phyloP scores from a whole-genome alignment of 768 basidiomycete genomes.

The Xerocomellus amylosporus region DNA sequence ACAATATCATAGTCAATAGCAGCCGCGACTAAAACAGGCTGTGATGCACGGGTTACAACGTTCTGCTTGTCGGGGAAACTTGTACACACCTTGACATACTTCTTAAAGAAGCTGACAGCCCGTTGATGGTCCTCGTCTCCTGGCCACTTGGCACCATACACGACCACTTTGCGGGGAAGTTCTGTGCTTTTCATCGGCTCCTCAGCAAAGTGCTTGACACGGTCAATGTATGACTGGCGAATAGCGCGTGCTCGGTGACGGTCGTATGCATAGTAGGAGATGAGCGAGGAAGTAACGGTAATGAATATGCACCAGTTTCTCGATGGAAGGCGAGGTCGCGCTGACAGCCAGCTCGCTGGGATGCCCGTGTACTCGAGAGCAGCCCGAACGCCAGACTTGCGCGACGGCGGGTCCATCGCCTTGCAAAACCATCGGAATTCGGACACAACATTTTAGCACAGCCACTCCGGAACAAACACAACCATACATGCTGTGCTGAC shows the following conservation, averaged over 20 bases:
- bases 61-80: conserved; percentile 8
- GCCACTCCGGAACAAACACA: conserved; percentile 25
- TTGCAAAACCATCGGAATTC: conserved; percentile 13
- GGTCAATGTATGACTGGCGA: conserved; percentile 72
- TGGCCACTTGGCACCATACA: conserved; percentile 89
- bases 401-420: conserved; percentile 12
- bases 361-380: conserved; percentile 69
- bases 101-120: conserved; percentile 84
- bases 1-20: conserved; percentile 90
- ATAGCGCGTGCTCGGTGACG: conserved; percentile 75
- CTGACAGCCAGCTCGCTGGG: conserved; percentile 75
- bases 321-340: conserved; percentile 82
- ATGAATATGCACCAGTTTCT: conserved; percentile 95
- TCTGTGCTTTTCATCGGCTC: conserved; percentile 63
- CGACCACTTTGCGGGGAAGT: conserved; percentile 73
- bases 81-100: conserved; percentile 87
- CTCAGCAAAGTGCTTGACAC: conserved; percentile 75
- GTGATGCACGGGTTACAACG: conserved; percentile 6
- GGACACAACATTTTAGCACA: conserved; percentile 20
- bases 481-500: conserved; percentile 19
- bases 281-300: conserved; percentile 63
- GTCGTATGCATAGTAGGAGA: conserved; percentile 84
- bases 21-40: conserved; percentile 94
- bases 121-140: conserved; percentile 92
- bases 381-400: conserved; percentile 53